Evolutionary conservation across 1,284 basidiomycete species (phyloP).

Genomic region (Baeospora myosura): DNA sequence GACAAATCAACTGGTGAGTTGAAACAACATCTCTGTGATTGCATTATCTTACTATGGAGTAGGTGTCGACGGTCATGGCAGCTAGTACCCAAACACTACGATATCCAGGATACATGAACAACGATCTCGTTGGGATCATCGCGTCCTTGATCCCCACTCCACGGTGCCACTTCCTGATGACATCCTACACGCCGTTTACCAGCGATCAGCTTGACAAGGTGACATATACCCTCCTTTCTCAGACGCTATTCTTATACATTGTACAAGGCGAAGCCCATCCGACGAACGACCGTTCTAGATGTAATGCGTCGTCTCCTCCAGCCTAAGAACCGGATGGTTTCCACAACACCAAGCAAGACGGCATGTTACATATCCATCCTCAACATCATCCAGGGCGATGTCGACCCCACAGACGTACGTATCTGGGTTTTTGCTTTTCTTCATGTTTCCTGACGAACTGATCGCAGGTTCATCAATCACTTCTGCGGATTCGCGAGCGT

Average conservation of each 20-base stretch:
- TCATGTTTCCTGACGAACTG: constrained; percentile 2
- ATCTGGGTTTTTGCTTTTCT: constrained; percentile 2
- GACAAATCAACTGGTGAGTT: constrained; percentile 83
- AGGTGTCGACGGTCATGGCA: constrained; percentile 94
- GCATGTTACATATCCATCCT: constrained; percentile 97
- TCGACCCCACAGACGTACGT: constrained; percentile 90
- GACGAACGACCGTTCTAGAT: constrained; percentile 92
- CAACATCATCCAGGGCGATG: constrained; percentile 98
- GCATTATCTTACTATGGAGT: constrained; percentile 3
- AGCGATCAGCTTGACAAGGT: constrained; percentile 94
- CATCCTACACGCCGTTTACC: constrained; percentile 98
- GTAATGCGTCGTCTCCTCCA: constrained; percentile 97
- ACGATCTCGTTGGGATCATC: constrained; percentile 95
- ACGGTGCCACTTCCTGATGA: constrained; percentile 99
- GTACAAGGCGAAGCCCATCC: constrained; percentile 74
- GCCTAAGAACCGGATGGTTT: constrained; percentile 98
- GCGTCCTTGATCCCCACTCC: constrained; percentile 97
- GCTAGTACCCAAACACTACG: constrained; percentile 96
- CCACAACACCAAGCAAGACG: constrained; percentile 85
- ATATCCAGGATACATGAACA: constrained; percentile 99
- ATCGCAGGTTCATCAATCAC: constrained; percentile 86
- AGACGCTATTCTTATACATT: not conserved
- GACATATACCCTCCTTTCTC: constrained; percentile 4
- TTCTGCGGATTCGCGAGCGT: constrained; percentile 92
- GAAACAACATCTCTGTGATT: constrained; percentile 1